Percentiles rank a stretch among this genome's conserved stretches.
phyloP scores from a whole-genome alignment of 352 stramenopile genomes.

The Pythium folliculosum region DNA sequence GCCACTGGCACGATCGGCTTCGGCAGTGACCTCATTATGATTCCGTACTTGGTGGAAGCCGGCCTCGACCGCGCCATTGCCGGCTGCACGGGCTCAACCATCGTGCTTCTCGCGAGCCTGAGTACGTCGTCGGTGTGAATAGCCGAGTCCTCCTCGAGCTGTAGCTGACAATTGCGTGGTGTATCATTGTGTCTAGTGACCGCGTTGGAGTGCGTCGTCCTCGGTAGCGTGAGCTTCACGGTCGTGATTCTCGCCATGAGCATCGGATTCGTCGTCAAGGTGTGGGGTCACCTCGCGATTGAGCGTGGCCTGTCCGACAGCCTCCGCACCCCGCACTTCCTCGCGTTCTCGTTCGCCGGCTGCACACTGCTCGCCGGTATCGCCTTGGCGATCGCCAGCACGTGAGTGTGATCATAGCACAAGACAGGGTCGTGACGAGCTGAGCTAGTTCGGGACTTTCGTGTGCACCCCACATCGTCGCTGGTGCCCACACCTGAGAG shows the following conservation, averaged over 20 bases:
- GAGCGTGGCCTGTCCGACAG: slow-evolving; percentile 15
- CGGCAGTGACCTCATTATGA: slow-evolving; percentile 24
- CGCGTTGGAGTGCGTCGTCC: slow-evolving; percentile 20
- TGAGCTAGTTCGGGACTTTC: neutral
- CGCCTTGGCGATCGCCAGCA: slow-evolving; percentile 19
- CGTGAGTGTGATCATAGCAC: neutral
- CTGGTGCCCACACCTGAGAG: no score
- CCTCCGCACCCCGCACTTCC: slow-evolving; percentile 17
- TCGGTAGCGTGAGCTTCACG: slow-evolving; percentile 19
- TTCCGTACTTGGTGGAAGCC: slow-evolving; percentile 18
- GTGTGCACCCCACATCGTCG: no score
- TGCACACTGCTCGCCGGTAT: slow-evolving; percentile 22
- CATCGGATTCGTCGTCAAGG: slow-evolving; percentile 17
- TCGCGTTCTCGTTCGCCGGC: slow-evolving; percentile 20
- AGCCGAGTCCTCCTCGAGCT: no score
- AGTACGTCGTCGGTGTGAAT: no score
- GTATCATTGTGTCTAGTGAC: slow-evolving; percentile 8
- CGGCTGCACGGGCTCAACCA: slow-evolving; percentile 11
- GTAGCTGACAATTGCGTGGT: slow-evolving; percentile 1
- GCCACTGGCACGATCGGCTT: slow-evolving; percentile 17
- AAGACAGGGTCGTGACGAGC: neutral
- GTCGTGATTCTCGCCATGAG: slow-evolving; percentile 21
- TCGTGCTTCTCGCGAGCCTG: slow-evolving; percentile 21
- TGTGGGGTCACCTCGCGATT: slow-evolving; percentile 20
- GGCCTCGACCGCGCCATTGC: slow-evolving; percentile 23